Conservation (phyloP, 345 rosid genomes). For the Brassica nigra region DNA sequence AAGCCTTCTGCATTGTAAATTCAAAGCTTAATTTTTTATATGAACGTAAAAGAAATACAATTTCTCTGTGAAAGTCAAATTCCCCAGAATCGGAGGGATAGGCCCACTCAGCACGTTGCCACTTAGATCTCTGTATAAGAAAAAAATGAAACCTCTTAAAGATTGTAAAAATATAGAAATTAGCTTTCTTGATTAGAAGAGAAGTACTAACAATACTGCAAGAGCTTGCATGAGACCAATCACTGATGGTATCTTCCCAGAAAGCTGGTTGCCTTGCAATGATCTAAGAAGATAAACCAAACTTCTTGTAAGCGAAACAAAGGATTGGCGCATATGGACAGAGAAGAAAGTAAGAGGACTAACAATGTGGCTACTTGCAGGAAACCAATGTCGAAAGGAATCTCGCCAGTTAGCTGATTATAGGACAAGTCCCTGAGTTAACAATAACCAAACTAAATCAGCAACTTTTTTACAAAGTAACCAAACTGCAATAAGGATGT, state of each 20-base stretch:
- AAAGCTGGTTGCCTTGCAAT: conserved; percentile 85
- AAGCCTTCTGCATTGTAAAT: neutral
- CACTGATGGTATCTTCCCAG: conserved; percentile 89
- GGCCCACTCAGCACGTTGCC: conserved; percentile 82
- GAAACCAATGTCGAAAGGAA: conserved; percentile 96
- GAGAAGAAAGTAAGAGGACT: conserved; percentile 18
- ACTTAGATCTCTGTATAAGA: conserved; percentile 72
- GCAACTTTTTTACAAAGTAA: neutral
- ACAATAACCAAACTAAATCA: conserved; percentile 14
- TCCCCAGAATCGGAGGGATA: conserved; percentile 89
- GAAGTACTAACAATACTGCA: conserved; percentile 82
- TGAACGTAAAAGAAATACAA: conserved; percentile 46
- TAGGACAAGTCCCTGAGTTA: conserved; percentile 85
- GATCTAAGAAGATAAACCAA: conserved; percentile 53
- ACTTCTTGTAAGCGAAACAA: neutral
- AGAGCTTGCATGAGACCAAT: conserved; percentile 99
- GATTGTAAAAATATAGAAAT: neutral
- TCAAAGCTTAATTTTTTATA: neutral
- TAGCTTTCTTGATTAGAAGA: conserved; percentile 6
- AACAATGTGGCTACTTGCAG: conserved; percentile 98
- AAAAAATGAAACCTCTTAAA: neutral
- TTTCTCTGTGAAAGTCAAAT: conserved; percentile 87
- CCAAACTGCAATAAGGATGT: neutral
- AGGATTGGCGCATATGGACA: neutral
- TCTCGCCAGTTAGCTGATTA: conserved; percentile 83